Conservation (phyloP, 441 rosid species). For the Erysimum cheiri region DNA sequence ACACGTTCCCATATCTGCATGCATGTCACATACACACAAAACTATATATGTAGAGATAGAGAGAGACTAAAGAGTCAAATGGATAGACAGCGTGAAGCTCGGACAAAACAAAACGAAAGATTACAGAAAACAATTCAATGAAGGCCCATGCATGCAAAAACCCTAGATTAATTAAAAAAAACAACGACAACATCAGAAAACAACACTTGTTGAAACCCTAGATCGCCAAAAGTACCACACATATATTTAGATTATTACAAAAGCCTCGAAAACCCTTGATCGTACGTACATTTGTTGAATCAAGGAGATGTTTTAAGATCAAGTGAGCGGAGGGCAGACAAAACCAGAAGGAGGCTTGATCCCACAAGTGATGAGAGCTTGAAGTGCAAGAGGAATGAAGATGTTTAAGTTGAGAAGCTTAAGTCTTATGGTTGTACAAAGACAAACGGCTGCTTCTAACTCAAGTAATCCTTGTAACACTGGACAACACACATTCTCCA, state of each 20-base stretch:
- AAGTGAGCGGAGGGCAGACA: slow-evolving; percentile 60
- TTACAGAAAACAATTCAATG: slow-evolving; percentile 14
- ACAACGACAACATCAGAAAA: slow-evolving; percentile 10
- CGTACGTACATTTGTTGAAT: slow-evolving; percentile 15
- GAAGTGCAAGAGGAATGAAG: slow-evolving; percentile 70
- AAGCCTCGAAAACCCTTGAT: slow-evolving; percentile 28
- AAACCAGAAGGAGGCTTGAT: slow-evolving; percentile 71
- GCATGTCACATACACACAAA: slow-evolving; percentile 13
- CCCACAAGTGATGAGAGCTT: slow-evolving; percentile 67
- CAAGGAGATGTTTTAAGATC: slow-evolving; percentile 18
- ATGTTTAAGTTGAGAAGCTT: slow-evolving; percentile 73
- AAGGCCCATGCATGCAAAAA: slow-evolving; percentile 29
- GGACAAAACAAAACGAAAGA: slow-evolving; percentile 19
- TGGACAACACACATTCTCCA: slow-evolving; percentile 71
- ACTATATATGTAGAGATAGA: neutral
- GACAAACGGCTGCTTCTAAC: slow-evolving; percentile 77
- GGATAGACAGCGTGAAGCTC: slow-evolving; percentile 24
- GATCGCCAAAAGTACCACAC: slow-evolving; percentile 23
- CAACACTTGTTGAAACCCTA: slow-evolving; percentile 25
- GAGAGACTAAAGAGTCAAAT: slow-evolving; percentile 5
- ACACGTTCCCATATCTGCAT: slow-evolving; percentile 13
- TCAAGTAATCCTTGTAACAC: slow-evolving; percentile 67
- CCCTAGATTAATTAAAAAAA: slow-evolving; percentile 18
- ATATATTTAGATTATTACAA: slow-evolving; percentile 31
- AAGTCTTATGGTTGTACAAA: slow-evolving; percentile 70